Conservation (phyloP, 208 protist genomes). For the Trypanosoma cruzi region DNA sequence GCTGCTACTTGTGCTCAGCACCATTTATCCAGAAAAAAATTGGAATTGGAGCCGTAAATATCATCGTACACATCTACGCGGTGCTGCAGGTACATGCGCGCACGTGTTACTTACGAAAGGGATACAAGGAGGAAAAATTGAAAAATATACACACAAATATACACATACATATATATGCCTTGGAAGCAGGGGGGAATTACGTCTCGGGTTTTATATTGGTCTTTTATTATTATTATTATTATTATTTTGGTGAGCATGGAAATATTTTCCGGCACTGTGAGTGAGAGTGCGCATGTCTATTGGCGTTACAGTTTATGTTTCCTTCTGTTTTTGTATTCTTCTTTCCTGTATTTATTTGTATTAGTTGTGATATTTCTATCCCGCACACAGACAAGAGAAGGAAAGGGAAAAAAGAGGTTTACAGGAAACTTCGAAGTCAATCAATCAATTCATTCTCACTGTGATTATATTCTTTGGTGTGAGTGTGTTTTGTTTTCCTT, state of each 20-base stretch:
- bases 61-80: too few species aligned
- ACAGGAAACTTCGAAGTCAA: background rate
- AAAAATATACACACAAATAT: background rate
- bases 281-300: background rate
- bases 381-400: background rate
- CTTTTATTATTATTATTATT: conserved; percentile 29
- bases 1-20: too few species aligned
- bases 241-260: background rate
- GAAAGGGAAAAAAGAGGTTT: background rate
- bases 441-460: background rate
- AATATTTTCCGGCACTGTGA: background rate
- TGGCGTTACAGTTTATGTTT: conserved; percentile 17
- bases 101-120: too few species aligned
- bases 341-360: conserved; percentile 4
- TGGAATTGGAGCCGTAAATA: too few species aligned
- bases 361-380: conserved; percentile 1
- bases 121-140: too few species aligned
- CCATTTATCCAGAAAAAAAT: too few species aligned
- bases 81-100: too few species aligned
- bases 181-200: too few species aligned
- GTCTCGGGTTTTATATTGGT: too few species aligned
- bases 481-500: conserved; percentile 2
- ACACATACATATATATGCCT: conserved; percentile 13
- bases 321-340: conserved; percentile 11
- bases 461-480: background rate